Evolutionary conservation across 1,139 yeast species (phyloP).

Genomic region (Casaregolazyma lundiana): DNA sequence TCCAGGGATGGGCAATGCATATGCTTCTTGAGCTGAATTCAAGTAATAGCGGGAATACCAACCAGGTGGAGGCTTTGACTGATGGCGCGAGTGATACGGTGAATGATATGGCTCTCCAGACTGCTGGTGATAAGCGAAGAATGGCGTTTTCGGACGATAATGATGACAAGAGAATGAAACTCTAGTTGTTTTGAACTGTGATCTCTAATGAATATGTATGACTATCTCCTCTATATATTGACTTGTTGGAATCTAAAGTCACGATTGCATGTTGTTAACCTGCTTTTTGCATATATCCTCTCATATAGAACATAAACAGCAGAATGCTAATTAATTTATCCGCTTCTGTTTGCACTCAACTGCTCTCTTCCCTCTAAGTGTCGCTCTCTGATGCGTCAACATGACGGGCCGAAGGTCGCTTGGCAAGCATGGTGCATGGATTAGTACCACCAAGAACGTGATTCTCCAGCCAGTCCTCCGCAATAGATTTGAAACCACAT

Average conservation of each 20-base stretch:
- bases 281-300: not conserved
- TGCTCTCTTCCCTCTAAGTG: not conserved
- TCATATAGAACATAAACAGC: not conserved
- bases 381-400: not conserved
- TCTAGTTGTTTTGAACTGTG: too few relatives aligned
- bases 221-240: not conserved
- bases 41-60: not conserved
- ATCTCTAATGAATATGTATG: not conserved
- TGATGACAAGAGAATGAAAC: constrained; percentile 8
- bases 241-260: too few relatives aligned
- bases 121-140: constrained; percentile 9
- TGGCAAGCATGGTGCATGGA: constrained; percentile 18
- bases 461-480: constrained; percentile 52
- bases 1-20: constrained; percentile 22
- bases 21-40: constrained; percentile 6
- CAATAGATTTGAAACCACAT: constrained; percentile 51
- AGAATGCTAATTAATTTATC: too few relatives aligned
- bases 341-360: too few relatives aligned
- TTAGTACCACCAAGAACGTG: constrained; percentile 42
- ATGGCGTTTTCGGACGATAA: not conserved
- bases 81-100: constrained; percentile 2
- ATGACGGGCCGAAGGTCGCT: too few relatives aligned
- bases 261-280: not conserved
- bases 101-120: not conserved
- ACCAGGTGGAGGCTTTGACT: not conserved